Evolutionary conservation across 768 basidiomycete species (phyloP).

Genomic region (Ephemerocybe angulata): DNA sequence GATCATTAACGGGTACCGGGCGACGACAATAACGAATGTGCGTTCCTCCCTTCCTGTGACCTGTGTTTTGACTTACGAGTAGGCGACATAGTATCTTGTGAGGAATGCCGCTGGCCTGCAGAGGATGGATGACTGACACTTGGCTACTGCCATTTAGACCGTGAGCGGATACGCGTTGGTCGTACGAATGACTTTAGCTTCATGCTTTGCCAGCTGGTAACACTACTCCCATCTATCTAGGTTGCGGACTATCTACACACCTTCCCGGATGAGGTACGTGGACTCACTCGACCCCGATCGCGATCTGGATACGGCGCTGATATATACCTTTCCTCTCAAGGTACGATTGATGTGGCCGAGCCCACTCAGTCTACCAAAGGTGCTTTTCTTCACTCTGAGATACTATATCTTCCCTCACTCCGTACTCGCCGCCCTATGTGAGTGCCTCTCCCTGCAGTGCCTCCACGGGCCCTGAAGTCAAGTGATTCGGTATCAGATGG

Average conservation of each 20-base stretch:
- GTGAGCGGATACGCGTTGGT: background rate
- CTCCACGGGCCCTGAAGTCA: no score
- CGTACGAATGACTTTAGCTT: background rate
- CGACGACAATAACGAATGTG: no score
- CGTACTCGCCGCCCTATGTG: background rate
- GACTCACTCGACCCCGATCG: background rate
- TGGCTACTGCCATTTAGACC: no score
- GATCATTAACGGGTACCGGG: no score
- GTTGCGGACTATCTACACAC: background rate
- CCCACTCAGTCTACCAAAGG: background rate
- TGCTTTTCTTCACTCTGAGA: background rate
- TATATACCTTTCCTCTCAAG: background rate
- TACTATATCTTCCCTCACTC: background rate
- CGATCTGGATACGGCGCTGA: background rate
- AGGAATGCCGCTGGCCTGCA: no score
- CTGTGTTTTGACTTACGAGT: no score
- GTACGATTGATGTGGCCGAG: background rate
- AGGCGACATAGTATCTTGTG: no score
- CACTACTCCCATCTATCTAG: background rate
- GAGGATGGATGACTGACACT: no score
- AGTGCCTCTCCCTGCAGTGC: no score
- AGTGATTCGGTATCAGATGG: background rate
- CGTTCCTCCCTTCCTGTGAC: no score
- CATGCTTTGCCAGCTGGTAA: background rate
- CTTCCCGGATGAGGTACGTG: background rate